Conservation (phyloP, 2,329 filamentous ascomycete species). For the Diaporthe aspalathi region DNA sequence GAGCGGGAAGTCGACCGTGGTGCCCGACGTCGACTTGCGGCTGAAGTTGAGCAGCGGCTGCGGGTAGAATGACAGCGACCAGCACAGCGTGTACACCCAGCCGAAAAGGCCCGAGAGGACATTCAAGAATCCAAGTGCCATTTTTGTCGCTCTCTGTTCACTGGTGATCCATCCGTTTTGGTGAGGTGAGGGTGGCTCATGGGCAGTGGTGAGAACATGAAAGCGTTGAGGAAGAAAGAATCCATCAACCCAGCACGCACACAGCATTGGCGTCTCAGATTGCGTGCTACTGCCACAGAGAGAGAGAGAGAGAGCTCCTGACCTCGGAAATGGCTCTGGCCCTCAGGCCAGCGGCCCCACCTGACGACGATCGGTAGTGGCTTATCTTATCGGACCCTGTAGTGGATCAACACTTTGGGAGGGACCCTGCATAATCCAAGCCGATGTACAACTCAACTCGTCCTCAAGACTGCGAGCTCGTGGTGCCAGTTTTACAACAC, state of each 20-base stretch:
- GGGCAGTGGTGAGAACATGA: not conserved
- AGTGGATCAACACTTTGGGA: not conserved
- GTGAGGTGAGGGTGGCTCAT: not conserved
- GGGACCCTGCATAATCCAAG: conserved; percentile 11
- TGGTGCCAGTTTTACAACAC: no score
- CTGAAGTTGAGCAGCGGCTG: conserved; percentile 84
- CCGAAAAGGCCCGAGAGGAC: conserved; percentile 71
- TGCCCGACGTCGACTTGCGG: conserved; percentile 82
- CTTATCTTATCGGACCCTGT: conserved; percentile 24
- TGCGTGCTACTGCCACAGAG: conserved; percentile 21
- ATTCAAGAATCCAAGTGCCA: conserved; percentile 54
- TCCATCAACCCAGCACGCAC: not conserved
- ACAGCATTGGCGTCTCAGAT: conserved; percentile 20
- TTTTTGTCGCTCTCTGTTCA: conserved; percentile 24
- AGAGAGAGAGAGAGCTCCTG: not conserved
- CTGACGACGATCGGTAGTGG: not conserved
- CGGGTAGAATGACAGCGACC: conserved; percentile 94
- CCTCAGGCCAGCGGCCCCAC: conserved; percentile 7
- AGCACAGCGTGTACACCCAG: conserved; percentile 80
- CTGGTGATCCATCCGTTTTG: conserved; percentile 9
- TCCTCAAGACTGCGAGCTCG: no score
- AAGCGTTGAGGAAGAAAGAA: not conserved
- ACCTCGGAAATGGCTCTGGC: not conserved
- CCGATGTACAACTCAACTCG: not conserved
- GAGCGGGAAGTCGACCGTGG: conserved; percentile 88